Percentiles rank a stretch among this genome's conserved stretches.
These are phyloP conservation scores for Breviolum minutum DNA, from an alignment of 73 alveolate genomes.

Conservation along the genomic window DNA sequence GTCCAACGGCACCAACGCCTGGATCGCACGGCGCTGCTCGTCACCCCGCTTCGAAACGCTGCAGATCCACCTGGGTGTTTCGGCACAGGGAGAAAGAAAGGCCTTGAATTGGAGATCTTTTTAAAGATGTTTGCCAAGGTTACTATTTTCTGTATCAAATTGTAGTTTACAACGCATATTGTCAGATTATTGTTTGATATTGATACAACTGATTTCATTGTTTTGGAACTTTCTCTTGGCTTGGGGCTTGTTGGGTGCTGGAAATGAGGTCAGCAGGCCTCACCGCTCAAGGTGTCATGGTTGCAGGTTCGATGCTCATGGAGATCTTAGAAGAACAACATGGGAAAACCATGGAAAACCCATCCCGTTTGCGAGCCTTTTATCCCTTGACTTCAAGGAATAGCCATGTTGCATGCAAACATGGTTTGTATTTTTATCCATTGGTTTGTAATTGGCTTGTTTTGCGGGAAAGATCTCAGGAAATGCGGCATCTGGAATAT, in stretches of 20 bases:
- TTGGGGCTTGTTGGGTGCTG: background rate
- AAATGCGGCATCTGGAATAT: slow-evolving; percentile 83
- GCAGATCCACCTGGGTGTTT: slow-evolving; percentile 47
- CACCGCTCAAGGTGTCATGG: background rate
- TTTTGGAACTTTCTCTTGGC: background rate
- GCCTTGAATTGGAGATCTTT: background rate
- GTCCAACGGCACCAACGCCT: slow-evolving; percentile 31
- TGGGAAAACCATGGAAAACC: no score
- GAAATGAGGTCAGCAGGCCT: slow-evolving; percentile 35
- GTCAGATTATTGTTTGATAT: no score
- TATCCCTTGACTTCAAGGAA: no score
- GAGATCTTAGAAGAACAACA: no score
- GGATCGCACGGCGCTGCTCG: slow-evolving; percentile 86
- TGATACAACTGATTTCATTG: no score
- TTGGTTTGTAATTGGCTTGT: background rate
- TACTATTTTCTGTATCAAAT: no score
- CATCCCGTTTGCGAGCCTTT: no score
- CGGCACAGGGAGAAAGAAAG: background rate
- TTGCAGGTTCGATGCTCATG: background rate
- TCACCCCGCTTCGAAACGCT: slow-evolving; percentile 79
- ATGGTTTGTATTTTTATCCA: background rate
- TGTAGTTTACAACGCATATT: no score
- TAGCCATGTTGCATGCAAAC: no score
- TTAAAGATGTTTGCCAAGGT: no score
- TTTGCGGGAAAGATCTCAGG: background rate